phyloP scores from a whole-genome alignment of 139 green algal genomes.

The Chlamydomonas eustigma region DNA sequence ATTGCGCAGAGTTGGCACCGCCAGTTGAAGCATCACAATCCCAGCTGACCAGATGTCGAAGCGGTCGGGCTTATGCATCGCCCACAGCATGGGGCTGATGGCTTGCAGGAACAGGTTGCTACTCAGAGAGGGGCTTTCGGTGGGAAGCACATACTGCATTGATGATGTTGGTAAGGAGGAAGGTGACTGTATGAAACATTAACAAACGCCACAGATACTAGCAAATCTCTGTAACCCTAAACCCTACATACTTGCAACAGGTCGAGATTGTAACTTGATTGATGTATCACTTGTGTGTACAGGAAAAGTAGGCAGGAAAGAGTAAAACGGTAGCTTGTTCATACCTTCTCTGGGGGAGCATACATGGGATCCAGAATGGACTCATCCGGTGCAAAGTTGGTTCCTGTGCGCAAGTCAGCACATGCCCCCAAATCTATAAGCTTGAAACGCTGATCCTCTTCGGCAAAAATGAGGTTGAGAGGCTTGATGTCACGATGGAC shows the following conservation, averaged over 20 bases:
- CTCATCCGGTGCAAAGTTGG: conserved; percentile 85
- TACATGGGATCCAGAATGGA: conserved; percentile 87
- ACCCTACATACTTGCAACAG: background rate
- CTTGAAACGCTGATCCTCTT: conserved; percentile 56
- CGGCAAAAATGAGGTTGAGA: conserved; percentile 79
- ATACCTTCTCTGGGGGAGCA: conserved; percentile 79
- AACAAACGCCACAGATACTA: background rate
- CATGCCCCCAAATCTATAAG: conserved; percentile 57
- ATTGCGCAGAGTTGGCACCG: conserved; percentile 61
- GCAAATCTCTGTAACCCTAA: background rate
- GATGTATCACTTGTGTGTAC: background rate
- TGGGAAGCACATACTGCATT: conserved; percentile 73
- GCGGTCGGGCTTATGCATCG: conserved; percentile 73
- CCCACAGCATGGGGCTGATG: conserved; percentile 85
- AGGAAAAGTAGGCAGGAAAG: background rate
- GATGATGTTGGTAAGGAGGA: background rate
- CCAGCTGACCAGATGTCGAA: conserved; percentile 79
- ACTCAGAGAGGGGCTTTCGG: conserved; percentile 65
- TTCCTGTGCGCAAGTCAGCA: conserved; percentile 78
- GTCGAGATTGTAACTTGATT: background rate
- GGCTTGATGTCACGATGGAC: conserved; percentile 93
- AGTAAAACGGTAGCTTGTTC: background rate
- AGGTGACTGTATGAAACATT: background rate
- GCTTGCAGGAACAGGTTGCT: conserved; percentile 47
- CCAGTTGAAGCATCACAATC: conserved; percentile 61